Evolutionary conservation across 2,329 filamentous ascomycete species (phyloP), one percentile per base, ranked within the genome.

Genomic region (Cercospora zeae-maydis): DNA sequence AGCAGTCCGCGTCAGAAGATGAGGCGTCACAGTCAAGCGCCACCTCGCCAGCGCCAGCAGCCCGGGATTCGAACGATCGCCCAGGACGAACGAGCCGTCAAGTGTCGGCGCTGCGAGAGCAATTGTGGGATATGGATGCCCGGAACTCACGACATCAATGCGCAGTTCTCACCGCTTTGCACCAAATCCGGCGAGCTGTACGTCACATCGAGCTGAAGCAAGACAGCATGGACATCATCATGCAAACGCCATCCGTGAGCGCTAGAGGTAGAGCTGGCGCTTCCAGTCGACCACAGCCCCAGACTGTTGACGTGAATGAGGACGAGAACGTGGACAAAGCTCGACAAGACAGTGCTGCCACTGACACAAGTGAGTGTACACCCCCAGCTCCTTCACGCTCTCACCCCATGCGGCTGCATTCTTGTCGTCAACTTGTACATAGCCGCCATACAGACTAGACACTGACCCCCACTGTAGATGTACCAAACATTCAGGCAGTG

Each of bases 261-360:
- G 42, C 42, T 49, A 13, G 42, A 27, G 42, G 3, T 24, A 45
- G 55, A 58, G 24, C 39, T 19, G 39, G 24, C 11, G 55, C 55
- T 13, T 58, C 37, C 21, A 58, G 55, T 19, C 21, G 31, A 31
- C 55, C 55, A 58, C 55, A 47, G 37, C 55, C 55, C n/a, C 31
- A 55, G 33, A 10, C 19, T 19, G 14, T 58, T 8, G 14, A 8
- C 21, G 27, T 21, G 19, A 34, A 58, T 33, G 42, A 39, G 19
- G 37, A 47, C 27, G 30, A 30, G 55, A 27, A 8, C 8, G 21
- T 14, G 11, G 55, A 58, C 55, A 45, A 31, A 30, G 24, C 36
- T 24, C 55, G 55, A 10, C 36, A 58, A 11, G 55, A 58, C 55
- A 58, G 55, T 24, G 11, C 55, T 31, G 24, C 37, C 11, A 39